Evolutionary conservation across 1,284 basidiomycete genomes (phyloP).

Genomic region (Serendipita sp.): DNA sequence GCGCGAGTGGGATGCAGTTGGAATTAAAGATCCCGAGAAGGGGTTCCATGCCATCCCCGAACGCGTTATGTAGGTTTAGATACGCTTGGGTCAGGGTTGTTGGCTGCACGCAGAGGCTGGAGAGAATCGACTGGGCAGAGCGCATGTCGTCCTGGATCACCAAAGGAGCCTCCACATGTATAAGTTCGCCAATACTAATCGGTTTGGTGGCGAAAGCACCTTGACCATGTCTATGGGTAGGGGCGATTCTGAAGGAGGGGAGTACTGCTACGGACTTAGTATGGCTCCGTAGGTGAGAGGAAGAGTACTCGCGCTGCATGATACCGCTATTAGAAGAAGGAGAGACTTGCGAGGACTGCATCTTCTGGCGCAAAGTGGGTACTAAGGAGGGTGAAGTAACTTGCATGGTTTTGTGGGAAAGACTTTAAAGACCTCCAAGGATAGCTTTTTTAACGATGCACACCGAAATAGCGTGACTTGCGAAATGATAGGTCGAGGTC

Average conservation of each 20-base stretch:
- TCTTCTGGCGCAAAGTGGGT: no score
- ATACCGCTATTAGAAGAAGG: no score
- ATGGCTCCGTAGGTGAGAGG: no score
- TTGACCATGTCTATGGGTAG: background rate
- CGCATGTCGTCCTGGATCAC: conserved; percentile 1
- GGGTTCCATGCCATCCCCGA: background rate
- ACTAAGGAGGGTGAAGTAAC: no score
- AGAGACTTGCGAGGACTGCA: no score
- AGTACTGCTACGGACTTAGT: no score
- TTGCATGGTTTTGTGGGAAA: no score
- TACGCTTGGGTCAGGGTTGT: background rate
- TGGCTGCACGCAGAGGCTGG: background rate
- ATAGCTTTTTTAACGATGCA: no score
- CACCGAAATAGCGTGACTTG: no score
- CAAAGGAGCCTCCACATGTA: background rate
- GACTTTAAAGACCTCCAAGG: no score
- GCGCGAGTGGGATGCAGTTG: background rate
- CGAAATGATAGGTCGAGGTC: no score
- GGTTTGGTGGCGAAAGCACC: background rate
- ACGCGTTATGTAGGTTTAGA: background rate
- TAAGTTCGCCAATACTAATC: background rate
- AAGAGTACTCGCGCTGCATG: no score
- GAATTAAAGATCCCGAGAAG: background rate
- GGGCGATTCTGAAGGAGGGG: background rate
- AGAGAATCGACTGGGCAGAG: background rate